Conservation (phyloP, 371 early-diverging fungal species). For the Saksenaea vasiformis region DNA sequence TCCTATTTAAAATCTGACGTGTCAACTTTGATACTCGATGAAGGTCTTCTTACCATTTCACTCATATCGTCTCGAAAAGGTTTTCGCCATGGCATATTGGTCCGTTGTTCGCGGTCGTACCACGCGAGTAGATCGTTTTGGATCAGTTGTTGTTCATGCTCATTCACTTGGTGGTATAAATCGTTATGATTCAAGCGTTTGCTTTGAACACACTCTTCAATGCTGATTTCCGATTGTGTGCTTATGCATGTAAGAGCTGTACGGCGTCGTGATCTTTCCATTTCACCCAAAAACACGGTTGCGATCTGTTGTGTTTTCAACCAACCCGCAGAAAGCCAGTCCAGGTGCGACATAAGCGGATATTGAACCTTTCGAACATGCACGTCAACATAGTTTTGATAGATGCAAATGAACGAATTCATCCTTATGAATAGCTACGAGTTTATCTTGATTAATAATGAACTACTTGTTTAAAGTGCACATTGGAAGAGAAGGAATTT, state of each 20-base stretch:
- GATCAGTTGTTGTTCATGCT: conserved; percentile 30
- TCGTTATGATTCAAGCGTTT: conserved; percentile 28
- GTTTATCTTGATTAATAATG: too few relatives aligned
- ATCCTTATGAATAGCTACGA: too few relatives aligned
- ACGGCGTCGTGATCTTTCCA: neutral
- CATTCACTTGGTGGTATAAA: conserved; percentile 33
- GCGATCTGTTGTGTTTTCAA: neutral
- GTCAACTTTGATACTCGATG: neutral
- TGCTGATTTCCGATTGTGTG: conserved; percentile 2
- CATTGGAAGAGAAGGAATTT: too few relatives aligned
- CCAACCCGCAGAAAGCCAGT: neutral
- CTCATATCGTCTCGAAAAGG: conserved; percentile 19
- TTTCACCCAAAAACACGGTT: neutral
- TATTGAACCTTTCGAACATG: too few relatives aligned
- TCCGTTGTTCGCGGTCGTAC: conserved; percentile 67
- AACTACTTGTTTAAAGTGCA: too few relatives aligned
- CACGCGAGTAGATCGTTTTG: conserved; percentile 58
- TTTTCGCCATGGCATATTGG: conserved; percentile 74
- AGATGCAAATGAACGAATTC: too few relatives aligned
- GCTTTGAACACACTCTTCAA: conserved; percentile 42
- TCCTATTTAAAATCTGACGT: conserved; percentile 13
- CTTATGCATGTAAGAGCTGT: neutral
- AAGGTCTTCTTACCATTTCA: conserved; percentile 2
- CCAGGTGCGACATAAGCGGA: neutral
- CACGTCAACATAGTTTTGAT: too few relatives aligned